Evolutionary conservation across 2,329 filamentous ascomycete genomes (phyloP).

Genomic region (Colletotrichum sp.): DNA sequence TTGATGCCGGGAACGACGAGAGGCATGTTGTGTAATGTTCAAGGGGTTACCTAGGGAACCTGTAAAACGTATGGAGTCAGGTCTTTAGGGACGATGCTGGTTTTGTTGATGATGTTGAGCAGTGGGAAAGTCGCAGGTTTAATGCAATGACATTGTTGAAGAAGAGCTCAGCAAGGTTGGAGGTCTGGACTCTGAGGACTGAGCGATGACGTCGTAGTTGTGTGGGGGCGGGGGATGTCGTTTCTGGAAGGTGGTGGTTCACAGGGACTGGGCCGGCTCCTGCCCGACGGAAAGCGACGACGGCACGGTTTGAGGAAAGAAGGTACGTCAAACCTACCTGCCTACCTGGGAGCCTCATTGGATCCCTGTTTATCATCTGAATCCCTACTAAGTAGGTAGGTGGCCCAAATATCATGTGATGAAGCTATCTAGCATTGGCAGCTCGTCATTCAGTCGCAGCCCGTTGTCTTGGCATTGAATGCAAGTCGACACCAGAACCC

Average conservation of each 20-base stretch:
- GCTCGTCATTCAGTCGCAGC: not conserved
- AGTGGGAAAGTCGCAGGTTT: not conserved
- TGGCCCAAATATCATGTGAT: not conserved
- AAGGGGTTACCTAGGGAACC: not conserved
- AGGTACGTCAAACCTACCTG: not conserved
- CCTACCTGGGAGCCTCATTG: not conserved
- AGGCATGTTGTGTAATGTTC: constrained; percentile 55
- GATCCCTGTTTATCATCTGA: not conserved
- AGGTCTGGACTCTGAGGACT: not conserved
- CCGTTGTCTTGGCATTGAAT: not conserved
- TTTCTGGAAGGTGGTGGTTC: not conserved
- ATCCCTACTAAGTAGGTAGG: not conserved
- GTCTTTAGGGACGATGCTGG: not conserved
- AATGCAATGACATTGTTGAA: not conserved
- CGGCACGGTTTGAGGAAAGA: not conserved
- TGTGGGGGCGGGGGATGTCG: constrained; percentile 13
- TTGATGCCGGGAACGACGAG: constrained; percentile 67
- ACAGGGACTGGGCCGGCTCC: not conserved
- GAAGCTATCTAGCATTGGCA: not conserved
- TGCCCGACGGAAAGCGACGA: not conserved
- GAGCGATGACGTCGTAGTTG: constrained; percentile 14
- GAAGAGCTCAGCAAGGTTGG: not conserved
- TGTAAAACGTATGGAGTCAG: not conserved
- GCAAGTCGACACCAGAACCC: not conserved
- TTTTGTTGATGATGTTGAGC: too few species aligned